Percentiles rank a stretch among this genome's conserved stretches.
Conservation (phyloP, 257 asterid genomes). For the Solanum lycopersicoides region DNA sequence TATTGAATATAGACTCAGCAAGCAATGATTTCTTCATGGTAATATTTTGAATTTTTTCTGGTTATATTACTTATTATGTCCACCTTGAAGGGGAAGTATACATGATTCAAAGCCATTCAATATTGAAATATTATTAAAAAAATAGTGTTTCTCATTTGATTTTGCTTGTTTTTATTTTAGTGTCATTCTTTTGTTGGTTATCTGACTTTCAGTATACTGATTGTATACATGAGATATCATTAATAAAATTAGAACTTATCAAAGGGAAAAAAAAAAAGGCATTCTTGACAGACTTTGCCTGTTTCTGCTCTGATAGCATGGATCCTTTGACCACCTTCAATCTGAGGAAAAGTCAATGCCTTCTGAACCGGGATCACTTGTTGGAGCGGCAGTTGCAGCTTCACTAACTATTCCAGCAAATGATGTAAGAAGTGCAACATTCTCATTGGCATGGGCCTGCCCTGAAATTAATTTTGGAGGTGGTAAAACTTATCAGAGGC, state of each 20-base stretch:
- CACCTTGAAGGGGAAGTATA: not conserved
- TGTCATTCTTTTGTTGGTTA: not conserved
- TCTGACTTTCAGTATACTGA: not conserved
- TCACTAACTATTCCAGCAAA: slow-evolving; percentile 64
- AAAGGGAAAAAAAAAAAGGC: not conserved
- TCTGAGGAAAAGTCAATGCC: slow-evolving; percentile 61
- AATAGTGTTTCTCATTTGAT: not conserved
- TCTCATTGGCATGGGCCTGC: slow-evolving; percentile 89
- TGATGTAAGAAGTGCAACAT: slow-evolving; percentile 51
- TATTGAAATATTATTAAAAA: not conserved
- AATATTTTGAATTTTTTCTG: not conserved
- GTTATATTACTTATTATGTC: not conserved
- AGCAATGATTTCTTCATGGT: not conserved
- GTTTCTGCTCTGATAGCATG: slow-evolving; percentile 47
- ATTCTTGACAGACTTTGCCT: slow-evolving; percentile 23
- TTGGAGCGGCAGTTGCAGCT: slow-evolving; percentile 95
- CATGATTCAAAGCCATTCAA: not conserved
- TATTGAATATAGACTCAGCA: not conserved
- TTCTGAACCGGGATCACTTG: slow-evolving; percentile 63
- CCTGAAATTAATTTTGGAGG: slow-evolving; percentile 64
- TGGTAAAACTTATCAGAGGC: slow-evolving; percentile 95
- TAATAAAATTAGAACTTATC: not conserved
- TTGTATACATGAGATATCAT: not conserved
- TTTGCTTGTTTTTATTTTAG: not conserved
- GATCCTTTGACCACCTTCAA: slow-evolving; percentile 76